Base-by-base conservation (phyloP, 495 filamentous ascomycete species). In the Annulohypoxylon nitens region DNA sequence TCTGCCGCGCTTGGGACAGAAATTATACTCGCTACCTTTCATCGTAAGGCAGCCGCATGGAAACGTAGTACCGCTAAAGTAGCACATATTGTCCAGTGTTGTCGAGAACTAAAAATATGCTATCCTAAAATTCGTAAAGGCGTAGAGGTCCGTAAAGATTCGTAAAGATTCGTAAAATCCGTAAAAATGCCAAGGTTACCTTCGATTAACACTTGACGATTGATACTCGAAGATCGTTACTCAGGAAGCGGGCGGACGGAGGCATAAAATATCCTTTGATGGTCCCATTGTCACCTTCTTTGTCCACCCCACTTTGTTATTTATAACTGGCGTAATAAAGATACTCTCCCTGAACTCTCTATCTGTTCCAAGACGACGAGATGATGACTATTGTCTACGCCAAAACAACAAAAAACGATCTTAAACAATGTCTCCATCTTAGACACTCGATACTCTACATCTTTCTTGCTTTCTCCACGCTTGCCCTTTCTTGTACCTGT, bases 21-120 rank as follows among this genome's bases (percentile, higher is more conserved):
- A 62, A 5, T 37, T 69, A 25, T 69, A 69, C 58, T 63, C 66
- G 26, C 57, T 69, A 3, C 58, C 58, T 20, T 47, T 69, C 66
- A 11, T 37, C 4, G 66, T n/a, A 20, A 57, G 9, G 10, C 66
- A 69, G 2, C 66, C 66, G 48, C 66, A 69, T 4, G 48, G 25
- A 30, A 69, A 69, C 36, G 0, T 57, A 2, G 50, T 47, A 8
- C 47, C 26, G n/a, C 10, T 33, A n/a, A 70, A 70, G 0, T 50
- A 12, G 39, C 67, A 64, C 60, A 64, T 62, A 5, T 37, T 61
- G 10, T 37, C 26, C n/a, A 18, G 33, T 47, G n/a, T 14, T 61
- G 20, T 41, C 4, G 36, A 2, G 11, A 47, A 5, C 30, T 30
- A 3, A 30, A 6, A 30, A 6, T 30, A 30, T 30, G 30, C 30